Percentiles rank a stretch among this genome's conserved stretches.
phyloP scores from a whole-genome alignment of 2,329 filamentous ascomycete species.

The Ascochyta fabae region DNA sequence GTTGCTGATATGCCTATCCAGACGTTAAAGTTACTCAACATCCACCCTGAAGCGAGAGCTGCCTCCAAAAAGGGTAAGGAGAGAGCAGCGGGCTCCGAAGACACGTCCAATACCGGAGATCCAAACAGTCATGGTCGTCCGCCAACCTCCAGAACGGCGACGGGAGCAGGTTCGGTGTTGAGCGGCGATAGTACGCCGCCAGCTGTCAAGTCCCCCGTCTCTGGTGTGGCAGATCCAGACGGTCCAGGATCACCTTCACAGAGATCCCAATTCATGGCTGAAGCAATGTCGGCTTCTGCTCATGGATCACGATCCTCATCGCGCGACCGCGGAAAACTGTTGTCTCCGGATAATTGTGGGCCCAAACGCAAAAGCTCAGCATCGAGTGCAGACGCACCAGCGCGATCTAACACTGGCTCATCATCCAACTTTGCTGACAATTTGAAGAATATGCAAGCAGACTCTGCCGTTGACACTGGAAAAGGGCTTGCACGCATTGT shows the following conservation, averaged over 20 bases:
- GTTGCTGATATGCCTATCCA: constrained; percentile 73
- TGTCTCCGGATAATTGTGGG: constrained; percentile 8
- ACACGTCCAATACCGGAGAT: constrained; percentile 22
- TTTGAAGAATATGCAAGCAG: constrained; percentile 42
- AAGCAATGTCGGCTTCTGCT: constrained; percentile 41
- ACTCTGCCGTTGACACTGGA: constrained; percentile 69
- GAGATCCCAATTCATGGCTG: constrained; percentile 40
- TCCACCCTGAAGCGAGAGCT: constrained; percentile 48
- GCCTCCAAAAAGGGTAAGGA: constrained; percentile 37
- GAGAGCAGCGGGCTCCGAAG: constrained; percentile 20
- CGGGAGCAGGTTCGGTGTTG: constrained; percentile 20
- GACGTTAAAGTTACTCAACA: constrained; percentile 57
- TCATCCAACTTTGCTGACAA: constrained; percentile 29
- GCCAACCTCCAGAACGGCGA: constrained; percentile 20
- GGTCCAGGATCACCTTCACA: constrained; percentile 32
- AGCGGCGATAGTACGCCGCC: constrained; percentile 32
- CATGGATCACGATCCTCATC: constrained; percentile 39
- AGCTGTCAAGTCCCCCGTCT: constrained; percentile 17
- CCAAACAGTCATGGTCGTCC: constrained; percentile 22
- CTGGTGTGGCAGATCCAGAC: constrained; percentile 17
- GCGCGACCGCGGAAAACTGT: constrained; percentile 23
- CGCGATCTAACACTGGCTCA: constrained; percentile 24
- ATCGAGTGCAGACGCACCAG: constrained; percentile 21
- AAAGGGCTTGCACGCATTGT: constrained; percentile 76
- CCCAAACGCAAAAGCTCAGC: constrained; percentile 26